Conservation (phyloP, 2,329 filamentous ascomycete genomes). For the Fusarium equiseti region DNA sequence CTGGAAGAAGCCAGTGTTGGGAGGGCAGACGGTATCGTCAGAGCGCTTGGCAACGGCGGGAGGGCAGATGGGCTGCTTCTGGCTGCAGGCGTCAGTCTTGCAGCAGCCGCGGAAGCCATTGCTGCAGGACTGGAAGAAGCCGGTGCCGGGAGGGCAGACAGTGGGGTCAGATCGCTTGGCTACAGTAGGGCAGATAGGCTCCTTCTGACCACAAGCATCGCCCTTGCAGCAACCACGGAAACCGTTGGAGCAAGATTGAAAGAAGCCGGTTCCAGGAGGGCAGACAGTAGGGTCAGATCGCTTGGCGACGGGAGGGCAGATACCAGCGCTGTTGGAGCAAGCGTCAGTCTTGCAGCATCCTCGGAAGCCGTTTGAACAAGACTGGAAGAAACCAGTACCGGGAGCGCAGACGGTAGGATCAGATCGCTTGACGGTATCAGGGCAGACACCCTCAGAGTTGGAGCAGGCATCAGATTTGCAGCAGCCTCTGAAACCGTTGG, state of each 20-base stretch:
- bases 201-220: conserved; percentile 14
- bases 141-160: conserved; percentile 15
- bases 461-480: conserved; percentile 22
- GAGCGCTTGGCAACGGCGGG: background rate
- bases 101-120: conserved; percentile 31
- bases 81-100: conserved; percentile 16
- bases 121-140: conserved; percentile 25
- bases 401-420: background rate
- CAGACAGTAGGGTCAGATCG: background rate
- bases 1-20: conserved; percentile 20
- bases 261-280: conserved; percentile 19
- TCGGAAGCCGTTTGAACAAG: conserved; percentile 23
- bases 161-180: conserved; percentile 14
- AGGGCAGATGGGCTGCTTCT: conserved; percentile 6
- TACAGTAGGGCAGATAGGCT: background rate
- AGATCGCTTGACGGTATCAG: background rate
- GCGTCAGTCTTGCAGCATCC: conserved; percentile 34
- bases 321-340: background rate
- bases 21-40: conserved; percentile 15
- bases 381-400: conserved; percentile 23
- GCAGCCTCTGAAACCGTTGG: conserved; percentile 28
- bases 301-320: conserved; percentile 3
- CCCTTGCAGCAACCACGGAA: conserved; percentile 33
- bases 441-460: background rate
- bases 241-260: conserved; percentile 28